Base-by-base conservation (phyloP, 225 moss, liverwort and hornwort genomes). In the Thuidium tamariscinum region DNA sequence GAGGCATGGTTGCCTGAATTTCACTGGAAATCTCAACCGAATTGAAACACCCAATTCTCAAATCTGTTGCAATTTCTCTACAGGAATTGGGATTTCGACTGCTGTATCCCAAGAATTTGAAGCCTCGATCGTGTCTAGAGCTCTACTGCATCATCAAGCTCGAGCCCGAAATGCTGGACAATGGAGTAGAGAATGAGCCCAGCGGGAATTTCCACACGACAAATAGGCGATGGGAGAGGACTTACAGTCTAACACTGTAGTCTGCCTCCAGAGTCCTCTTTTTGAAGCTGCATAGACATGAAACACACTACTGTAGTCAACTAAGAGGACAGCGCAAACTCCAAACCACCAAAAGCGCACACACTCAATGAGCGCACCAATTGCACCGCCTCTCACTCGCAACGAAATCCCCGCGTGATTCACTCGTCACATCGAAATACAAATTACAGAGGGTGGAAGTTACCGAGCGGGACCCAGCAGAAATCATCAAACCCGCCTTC, bases 1-100 rank as follows among this genome's bases (percentile, higher is more conserved):
- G 92, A 88, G 92, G 90, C 92, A 92, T 92, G 13, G 39, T 84
- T 66, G 83, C 74, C 59, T 42, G 57, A 46, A 61, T 49, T 26
- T 8, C 30, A 26, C 25, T 39, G 29, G 12, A 49, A 52, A 22
- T 39, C 37, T 18, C 34, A 11, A 56, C 34, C 68, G 17, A 85
- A 46, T 57, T 3, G 57, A n/a, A n/a, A 68, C 13, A 30, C 79
- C 18, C 20, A 36, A 34, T 67, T 11, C 84, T 68, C 78, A 3
- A 56, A 39, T 13, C 55, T 37, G 16, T 5, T 8, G 42, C 4
- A 48, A 42, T 10, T 37, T 41, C 46, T 55, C 55, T 55, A 1
- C 0, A 76, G 16, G 25, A 77, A 41, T 25, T 49, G 21, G 22
- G 51, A 62, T 82, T 30, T 19, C 82, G 20, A 20, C 9, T 37